These are phyloP conservation scores for Allium cepa DNA, from an alignment of 106 monocot genomes.

Conservation along the genomic window DNA sequence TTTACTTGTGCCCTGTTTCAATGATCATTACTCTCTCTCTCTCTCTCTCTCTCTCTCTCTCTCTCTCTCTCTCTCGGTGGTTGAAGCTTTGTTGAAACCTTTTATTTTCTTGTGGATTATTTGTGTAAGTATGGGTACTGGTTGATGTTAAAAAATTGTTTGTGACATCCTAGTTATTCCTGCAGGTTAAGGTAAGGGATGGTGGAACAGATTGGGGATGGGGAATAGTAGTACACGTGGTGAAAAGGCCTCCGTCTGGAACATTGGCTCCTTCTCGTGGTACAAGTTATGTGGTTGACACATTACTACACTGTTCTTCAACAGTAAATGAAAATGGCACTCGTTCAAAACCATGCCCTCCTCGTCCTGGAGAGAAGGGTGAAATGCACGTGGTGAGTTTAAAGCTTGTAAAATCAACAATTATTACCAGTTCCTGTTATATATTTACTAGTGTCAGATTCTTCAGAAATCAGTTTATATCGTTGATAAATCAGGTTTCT, in stretches of 20 bases:
- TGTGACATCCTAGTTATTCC: background rate
- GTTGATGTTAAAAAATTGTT: too few relatives aligned
- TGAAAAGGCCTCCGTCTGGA: constrained; percentile 59
- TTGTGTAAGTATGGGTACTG: too few relatives aligned
- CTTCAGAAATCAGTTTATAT: too few relatives aligned
- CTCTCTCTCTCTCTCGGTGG: too few relatives aligned
- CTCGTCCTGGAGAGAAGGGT: constrained; percentile 84
- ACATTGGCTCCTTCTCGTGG: constrained; percentile 29
- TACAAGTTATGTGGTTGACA: constrained; percentile 72
- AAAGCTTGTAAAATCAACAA: constrained; percentile 30
- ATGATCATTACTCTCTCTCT: too few relatives aligned
- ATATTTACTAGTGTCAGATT: constrained; percentile 5
- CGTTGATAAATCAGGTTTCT: background rate
- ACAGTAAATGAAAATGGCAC: constrained; percentile 59
- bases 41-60: too few relatives aligned
- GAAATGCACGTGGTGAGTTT: constrained; percentile 99
- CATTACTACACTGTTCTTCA: constrained; percentile 74
- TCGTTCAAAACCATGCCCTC: constrained; percentile 73
- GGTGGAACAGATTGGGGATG: constrained; percentile 98
- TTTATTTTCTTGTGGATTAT: too few relatives aligned
- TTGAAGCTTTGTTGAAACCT: too few relatives aligned
- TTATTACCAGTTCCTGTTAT: constrained; percentile 27
- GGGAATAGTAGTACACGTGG: constrained; percentile 98
- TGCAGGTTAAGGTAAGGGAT: constrained; percentile 92
- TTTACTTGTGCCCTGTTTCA: too few relatives aligned